phyloP scores from a whole-genome alignment of 2,329 filamentous ascomycete genomes.

The Colletotrichum filicis region DNA sequence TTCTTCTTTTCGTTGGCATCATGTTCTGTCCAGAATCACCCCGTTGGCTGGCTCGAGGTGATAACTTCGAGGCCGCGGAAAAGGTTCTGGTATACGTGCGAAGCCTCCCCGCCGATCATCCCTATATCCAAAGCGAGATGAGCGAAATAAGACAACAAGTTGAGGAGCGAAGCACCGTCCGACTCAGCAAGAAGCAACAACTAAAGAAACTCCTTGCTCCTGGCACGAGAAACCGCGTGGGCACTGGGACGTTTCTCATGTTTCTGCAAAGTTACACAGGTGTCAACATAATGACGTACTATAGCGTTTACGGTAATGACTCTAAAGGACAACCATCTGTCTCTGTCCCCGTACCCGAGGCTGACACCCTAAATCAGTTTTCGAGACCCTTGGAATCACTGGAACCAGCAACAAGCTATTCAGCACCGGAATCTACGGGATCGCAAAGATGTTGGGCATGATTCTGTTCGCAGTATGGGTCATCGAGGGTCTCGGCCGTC shows the following conservation, averaged over 20 bases:
- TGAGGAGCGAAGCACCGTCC: constrained; percentile 52
- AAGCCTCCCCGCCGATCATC: constrained; percentile 27
- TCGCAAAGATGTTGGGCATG: constrained; percentile 50
- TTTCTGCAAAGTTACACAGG: constrained; percentile 49
- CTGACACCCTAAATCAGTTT: constrained; percentile 39
- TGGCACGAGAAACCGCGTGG: constrained; percentile 54
- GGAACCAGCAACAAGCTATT: constrained; percentile 48
- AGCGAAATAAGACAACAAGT: constrained; percentile 69
- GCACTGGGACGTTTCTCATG: constrained; percentile 65
- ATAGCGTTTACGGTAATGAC: constrained; percentile 42
- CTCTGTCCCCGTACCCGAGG: no score
- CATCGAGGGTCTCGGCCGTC: constrained; percentile 59
- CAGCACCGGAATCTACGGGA: constrained; percentile 54
- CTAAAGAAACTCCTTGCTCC: constrained; percentile 47
- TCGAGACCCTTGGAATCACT: constrained; percentile 49
- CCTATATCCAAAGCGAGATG: constrained; percentile 55
- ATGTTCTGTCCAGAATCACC: constrained; percentile 52
- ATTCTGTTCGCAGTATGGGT: constrained; percentile 55
- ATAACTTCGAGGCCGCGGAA: constrained; percentile 50
- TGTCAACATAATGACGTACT: constrained; percentile 72
- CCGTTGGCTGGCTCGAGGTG: constrained; percentile 48
- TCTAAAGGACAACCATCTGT: no score
- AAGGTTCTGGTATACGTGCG: constrained; percentile 50
- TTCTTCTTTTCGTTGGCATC: constrained; percentile 47
- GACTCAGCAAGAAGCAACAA: constrained; percentile 42